Evolutionary conservation across 2,329 filamentous ascomycete genomes (phyloP).

Genomic region (Colletotrichum brevisporum): DNA sequence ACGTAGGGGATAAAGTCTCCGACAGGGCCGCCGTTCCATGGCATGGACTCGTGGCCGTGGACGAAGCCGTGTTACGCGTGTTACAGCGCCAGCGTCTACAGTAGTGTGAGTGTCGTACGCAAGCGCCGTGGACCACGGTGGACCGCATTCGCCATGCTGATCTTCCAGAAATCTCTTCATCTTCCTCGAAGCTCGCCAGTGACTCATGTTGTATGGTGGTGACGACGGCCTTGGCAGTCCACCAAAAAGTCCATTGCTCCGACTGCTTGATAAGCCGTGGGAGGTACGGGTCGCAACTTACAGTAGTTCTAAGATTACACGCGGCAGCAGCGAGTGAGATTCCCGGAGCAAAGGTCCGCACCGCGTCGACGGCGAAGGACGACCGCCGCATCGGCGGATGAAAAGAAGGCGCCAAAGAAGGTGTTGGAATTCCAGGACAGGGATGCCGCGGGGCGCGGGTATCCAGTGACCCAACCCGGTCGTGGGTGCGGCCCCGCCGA

Average conservation of each 20-base stretch:
- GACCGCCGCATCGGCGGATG: neutral
- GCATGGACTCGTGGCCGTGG: too few species aligned
- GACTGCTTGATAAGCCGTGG: neutral
- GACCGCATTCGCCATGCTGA: neutral
- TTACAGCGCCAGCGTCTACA: neutral
- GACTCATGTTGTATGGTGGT: neutral
- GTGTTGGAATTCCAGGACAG: neutral
- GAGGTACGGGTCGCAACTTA: too few species aligned
- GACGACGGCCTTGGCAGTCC: neutral
- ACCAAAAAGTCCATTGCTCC: neutral
- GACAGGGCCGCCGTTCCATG: neutral
- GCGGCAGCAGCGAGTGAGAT: neutral
- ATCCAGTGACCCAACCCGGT: too few species aligned
- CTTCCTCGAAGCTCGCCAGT: neutral
- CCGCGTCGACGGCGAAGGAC: neutral
- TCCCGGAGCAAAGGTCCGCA: neutral
- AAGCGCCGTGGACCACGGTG: neutral
- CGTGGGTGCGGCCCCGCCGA: too few species aligned
- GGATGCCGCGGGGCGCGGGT: too few species aligned
- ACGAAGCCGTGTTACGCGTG: neutral
- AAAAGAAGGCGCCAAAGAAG: neutral
- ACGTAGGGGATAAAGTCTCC: neutral
- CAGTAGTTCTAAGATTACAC: neutral
- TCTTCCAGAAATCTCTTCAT: neutral
- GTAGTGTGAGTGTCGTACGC: neutral